Conservation (phyloP, 176 grass and related monocot species). For the Aegilops tauschii region DNA sequence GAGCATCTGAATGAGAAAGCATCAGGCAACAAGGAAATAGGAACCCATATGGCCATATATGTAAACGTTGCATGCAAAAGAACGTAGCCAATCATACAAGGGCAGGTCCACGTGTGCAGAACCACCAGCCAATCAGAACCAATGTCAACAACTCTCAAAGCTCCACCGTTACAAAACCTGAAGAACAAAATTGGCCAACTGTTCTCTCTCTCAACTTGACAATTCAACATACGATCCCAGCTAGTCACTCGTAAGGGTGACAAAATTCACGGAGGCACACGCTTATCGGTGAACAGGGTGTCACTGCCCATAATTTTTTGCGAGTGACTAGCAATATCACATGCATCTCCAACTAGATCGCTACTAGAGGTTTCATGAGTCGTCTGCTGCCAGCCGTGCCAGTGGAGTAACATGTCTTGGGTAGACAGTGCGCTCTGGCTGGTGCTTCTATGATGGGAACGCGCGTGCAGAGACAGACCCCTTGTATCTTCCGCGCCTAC, state of each 20-base stretch:
- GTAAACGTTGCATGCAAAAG: no score
- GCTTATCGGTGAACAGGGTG: not conserved
- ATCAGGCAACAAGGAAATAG: no score
- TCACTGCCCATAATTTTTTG: not conserved
- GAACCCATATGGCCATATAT: no score
- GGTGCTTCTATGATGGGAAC: not conserved
- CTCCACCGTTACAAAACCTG: not conserved
- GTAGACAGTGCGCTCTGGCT: not conserved
- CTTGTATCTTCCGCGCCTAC: conserved; percentile 3
- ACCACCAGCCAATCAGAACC: not conserved
- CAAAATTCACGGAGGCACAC: not conserved
- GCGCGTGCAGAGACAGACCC: not conserved
- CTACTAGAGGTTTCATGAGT: not conserved
- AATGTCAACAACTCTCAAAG: not conserved
- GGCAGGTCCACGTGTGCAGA: not conserved
- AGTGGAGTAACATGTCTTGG: not conserved
- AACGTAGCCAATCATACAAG: not conserved
- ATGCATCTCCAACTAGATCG: not conserved
- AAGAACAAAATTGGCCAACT: not conserved
- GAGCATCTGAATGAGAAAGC: no score
- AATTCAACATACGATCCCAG: not conserved
- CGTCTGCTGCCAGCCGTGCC: not conserved
- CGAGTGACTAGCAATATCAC: not conserved
- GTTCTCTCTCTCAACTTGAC: not conserved
- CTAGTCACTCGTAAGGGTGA: not conserved